Base-by-base conservation (phyloP, 2,329 filamentous ascomycete genomes). In the Ophiocordyceps camponoti-leonardi region DNA sequence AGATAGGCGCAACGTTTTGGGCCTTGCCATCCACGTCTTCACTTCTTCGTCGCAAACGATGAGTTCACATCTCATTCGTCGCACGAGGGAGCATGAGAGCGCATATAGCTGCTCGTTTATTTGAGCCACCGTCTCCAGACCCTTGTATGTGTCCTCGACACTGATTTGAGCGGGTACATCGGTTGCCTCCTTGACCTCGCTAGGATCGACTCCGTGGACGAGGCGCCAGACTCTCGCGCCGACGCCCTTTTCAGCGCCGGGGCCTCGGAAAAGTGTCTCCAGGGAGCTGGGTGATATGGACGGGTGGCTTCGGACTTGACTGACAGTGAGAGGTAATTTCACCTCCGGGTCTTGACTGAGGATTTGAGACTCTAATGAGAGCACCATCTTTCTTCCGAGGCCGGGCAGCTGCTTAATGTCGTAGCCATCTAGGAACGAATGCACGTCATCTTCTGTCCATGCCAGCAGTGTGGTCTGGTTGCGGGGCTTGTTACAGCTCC, bases 91-190 rank as follows among this genome's bases (percentile, higher is more conserved):
- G 13, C 66, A 68, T 0, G 82, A 71, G 2, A 95, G 66, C 48
- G 75, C 71, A n/a, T 67, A 62, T 39, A 95, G 67, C 61, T 93
- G 81, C 50, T 74, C 75, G 40, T 67, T 64, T 28, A 93, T 77
- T 48, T 79, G 72, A 1, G 75, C 61, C 44, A 81, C 58, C 0
- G 71, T 78, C 52, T 82, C 75, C 1, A 94, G 67, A 16, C 79
- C 77, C 22, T 76, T 72, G 59, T 94, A 96, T 16, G 86, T 92
- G 62, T 96, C 88, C 58, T 96, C 90, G 50, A 96, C 92, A 60
- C 86, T 92, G 58, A 96, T 93, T 61, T 95, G 88, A 1, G 77
- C 79, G 0, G 90, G 90, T 1, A 93, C 63, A 41, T 79, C 74
- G 52, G 75, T 76, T 2, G 79, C 82, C 50, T 79, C 71, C 44